These are phyloP conservation scores for Sphaerulina vaccinii DNA, from an alignment of 2,329 filamentous ascomycete genomes.

Conservation along the genomic window DNA sequence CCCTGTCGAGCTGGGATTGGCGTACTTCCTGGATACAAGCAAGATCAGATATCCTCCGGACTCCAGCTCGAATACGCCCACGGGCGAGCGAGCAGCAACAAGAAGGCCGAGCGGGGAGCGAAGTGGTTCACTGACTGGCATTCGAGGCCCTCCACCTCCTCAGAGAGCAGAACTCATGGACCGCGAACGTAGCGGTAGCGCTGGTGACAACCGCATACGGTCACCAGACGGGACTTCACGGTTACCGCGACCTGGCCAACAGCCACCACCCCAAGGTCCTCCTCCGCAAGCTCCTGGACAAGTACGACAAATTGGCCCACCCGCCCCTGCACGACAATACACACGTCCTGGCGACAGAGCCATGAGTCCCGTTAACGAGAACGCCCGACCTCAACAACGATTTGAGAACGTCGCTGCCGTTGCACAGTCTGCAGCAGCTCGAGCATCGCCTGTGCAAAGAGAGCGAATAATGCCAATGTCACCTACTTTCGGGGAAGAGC, in stretches of 20 bases:
- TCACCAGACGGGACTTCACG: constrained; percentile 25
- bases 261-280: constrained; percentile 60
- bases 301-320: constrained; percentile 35
- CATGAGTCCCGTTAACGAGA: constrained; percentile 31
- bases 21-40: constrained; percentile 88
- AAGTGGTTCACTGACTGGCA: constrained; percentile 9
- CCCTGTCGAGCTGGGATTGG: constrained; percentile 78
- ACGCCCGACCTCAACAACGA: constrained; percentile 29
- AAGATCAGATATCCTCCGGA: constrained; percentile 92
- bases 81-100: constrained; percentile 26
- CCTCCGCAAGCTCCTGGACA: constrained; percentile 65
- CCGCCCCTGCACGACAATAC: constrained; percentile 31
- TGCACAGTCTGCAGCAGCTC: constrained; percentile 13
- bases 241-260: constrained; percentile 52
- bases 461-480: constrained; percentile 23
- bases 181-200: constrained; percentile 29
- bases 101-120: constrained; percentile 37
- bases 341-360: constrained; percentile 34
- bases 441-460: constrained; percentile 13
- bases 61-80: constrained; percentile 38
- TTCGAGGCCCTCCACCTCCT: constrained; percentile 21
- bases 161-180: constrained; percentile 31
- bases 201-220: constrained; percentile 25
- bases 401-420: constrained; percentile 27
- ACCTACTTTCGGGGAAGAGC: constrained; percentile 22